Conservation (phyloP, 2,329 filamentous ascomycete species). For the Trichoderma sp. region DNA sequence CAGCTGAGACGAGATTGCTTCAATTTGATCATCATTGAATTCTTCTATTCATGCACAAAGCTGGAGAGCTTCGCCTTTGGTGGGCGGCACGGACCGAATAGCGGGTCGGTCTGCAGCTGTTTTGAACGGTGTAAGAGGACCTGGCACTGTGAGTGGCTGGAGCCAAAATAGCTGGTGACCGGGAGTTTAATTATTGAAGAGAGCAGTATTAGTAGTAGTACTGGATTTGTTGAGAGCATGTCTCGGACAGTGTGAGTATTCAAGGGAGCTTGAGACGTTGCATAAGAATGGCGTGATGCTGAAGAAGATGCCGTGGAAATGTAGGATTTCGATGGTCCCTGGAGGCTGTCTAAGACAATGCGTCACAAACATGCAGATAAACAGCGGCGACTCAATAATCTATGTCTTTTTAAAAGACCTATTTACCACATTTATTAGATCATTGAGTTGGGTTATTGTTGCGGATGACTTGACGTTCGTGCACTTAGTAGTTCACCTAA, state of each 20-base stretch:
- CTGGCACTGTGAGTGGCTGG: not conserved
- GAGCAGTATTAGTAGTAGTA: not conserved
- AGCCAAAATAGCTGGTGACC: not conserved
- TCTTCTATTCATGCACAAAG: not conserved
- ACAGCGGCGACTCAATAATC: not conserved
- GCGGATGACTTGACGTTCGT: not conserved
- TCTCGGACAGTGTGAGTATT: not conserved
- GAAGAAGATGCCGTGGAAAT: not conserved
- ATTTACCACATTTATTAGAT: not conserved
- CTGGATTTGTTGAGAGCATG: not conserved
- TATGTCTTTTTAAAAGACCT: not conserved
- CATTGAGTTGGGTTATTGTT: not conserved
- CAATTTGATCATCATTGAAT: not conserved
- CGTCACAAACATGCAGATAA: not conserved
- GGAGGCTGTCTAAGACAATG: not conserved
- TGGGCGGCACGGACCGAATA: constrained; percentile 13
- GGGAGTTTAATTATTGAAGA: not conserved
- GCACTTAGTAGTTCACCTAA: no score
- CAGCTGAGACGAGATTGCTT: not conserved
- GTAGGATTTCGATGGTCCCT: not conserved
- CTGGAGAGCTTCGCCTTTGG: not conserved
- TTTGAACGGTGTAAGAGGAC: not conserved
- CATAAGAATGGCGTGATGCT: not conserved
- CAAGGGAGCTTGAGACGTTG: not conserved
- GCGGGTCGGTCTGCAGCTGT: constrained; percentile 11